Conservation (phyloP, 1,284 basidiomycete species). For the Microbotryomycetes sp. region DNA sequence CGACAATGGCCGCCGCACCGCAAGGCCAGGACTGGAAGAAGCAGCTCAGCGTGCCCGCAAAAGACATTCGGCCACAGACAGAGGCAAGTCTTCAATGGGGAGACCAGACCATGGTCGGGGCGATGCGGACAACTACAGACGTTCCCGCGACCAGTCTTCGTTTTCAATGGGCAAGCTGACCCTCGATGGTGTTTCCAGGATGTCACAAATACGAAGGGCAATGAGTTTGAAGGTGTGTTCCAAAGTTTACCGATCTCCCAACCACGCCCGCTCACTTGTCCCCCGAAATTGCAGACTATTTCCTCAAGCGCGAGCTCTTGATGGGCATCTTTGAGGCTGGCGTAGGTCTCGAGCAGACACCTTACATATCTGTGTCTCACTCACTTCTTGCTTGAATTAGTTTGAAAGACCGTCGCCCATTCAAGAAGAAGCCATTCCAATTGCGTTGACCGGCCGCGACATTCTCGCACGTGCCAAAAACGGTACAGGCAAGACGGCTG, state of each 20-base stretch:
- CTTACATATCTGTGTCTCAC: no score
- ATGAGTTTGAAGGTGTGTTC: conserved; percentile 67
- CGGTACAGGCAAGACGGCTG: conserved; percentile 67
- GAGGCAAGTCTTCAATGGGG: conserved; percentile 47
- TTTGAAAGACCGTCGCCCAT: conserved; percentile 96
- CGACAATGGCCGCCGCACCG: background rate
- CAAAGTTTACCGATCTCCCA: no score
- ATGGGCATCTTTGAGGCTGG: conserved; percentile 96
- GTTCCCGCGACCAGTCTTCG: conserved; percentile 1
- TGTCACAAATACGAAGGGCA: conserved; percentile 81
- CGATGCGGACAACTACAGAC: background rate
- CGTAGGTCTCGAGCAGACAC: conserved; percentile 6
- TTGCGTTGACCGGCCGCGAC: conserved; percentile 56
- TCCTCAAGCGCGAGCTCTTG: conserved; percentile 61
- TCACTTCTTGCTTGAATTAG: no score
- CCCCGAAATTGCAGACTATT: conserved; percentile 52
- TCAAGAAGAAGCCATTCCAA: conserved; percentile 77
- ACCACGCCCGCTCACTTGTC: no score
- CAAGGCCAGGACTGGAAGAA: conserved; percentile 47
- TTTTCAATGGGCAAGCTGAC: no score
- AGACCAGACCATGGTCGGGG: background rate
- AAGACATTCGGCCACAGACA: conserved; percentile 85
- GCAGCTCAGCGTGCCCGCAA: conserved; percentile 73
- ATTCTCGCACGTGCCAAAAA: conserved; percentile 62
- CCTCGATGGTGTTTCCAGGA: no score